Base-by-base conservation (phyloP, 805 yeast species). In the Teunomyces panamensis region DNA sequence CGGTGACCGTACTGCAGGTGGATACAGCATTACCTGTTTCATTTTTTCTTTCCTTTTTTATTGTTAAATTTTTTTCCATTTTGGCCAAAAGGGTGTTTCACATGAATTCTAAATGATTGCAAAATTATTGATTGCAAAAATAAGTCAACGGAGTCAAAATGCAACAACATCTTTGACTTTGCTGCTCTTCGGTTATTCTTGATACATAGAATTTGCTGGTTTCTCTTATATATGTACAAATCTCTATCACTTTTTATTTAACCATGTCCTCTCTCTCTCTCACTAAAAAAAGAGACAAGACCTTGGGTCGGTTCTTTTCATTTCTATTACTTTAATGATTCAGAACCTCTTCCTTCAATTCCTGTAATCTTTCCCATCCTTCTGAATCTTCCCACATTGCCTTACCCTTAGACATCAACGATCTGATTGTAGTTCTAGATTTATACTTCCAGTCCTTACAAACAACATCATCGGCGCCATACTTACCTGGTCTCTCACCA, bases 401-500 rank as follows among this genome's bases (percentile, higher is more conserved):
- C 57, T 80, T 85, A 7, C 96, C 96, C 60, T 84, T 86, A 13
- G 92, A 83, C 80, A 87, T 77, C 54, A 90, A 71, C 1, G 88
- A 78, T 58, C 95, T 77, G 16, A 90, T 77, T 1, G 87, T 73
- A 11, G 87, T 77, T 52, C 84, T 77, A 1, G 96, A 84, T 63
- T 89, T 89, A 68, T 85, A 87, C 60, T 81, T 86, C 97, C 97
- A 91, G 61, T 90, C 96, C 59, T 84, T 82, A 64, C 97, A 90
- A 8, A 91, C 95, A n/a, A 85, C 55, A 62, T 87, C 89, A 16
- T 85, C 95, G 2, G 89, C 90, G 20, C 85, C 86, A 58, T 84
- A 78, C 57, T 81, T 84, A 6, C 95, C 95, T 9, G 87, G 86
- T 55, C 81, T 65, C 49, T 86, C 94, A n/a, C 98, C 98, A 29